These are phyloP conservation scores for Geotrichum macrosporum DNA, from an alignment of 1,139 yeast species.

Conservation along the genomic window DNA sequence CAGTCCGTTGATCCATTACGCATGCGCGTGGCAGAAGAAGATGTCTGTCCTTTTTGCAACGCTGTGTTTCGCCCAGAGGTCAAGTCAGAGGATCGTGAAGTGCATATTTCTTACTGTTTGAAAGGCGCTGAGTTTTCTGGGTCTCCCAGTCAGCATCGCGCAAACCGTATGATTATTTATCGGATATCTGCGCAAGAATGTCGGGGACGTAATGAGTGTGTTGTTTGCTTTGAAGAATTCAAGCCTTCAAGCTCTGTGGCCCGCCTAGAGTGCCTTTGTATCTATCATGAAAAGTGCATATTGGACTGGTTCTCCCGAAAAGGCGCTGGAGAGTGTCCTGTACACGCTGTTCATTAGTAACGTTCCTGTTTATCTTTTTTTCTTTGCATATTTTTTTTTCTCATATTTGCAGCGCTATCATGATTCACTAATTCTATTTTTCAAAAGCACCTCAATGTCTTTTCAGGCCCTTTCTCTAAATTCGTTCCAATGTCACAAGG, in stretches of 20 bases:
- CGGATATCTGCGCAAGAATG: conserved; percentile 50
- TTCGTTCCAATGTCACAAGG: too few relatives aligned
- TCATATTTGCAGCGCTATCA: too few relatives aligned
- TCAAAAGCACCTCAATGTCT: too few relatives aligned
- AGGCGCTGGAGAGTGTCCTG: conserved; percentile 83
- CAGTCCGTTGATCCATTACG: too few relatives aligned
- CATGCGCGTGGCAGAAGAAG: too few relatives aligned
- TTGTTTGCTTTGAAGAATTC: conserved; percentile 86
- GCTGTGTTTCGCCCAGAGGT: neutral
- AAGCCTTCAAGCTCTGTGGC: conserved; percentile 84
- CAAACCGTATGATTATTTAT: conserved; percentile 82
- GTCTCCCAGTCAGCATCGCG: conserved; percentile 49
- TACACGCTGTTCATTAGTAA: conserved; percentile 50
- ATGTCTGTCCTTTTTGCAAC: neutral
- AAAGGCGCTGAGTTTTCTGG: conserved; percentile 61
- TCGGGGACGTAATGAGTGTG: conserved; percentile 56
- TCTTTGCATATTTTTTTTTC: neutral
- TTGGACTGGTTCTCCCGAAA: conserved; percentile 83
- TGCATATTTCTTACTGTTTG: conserved; percentile 71
- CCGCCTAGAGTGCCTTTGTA: conserved; percentile 85
- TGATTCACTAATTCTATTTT: too few relatives aligned
- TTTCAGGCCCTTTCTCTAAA: too few relatives aligned
- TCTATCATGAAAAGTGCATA: conserved; percentile 86
- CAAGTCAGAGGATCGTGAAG: conserved; percentile 43
- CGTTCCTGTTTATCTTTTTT: neutral